phyloP scores from a whole-genome alignment of 1,284 basidiomycete species.

The Tremellales sp. region DNA sequence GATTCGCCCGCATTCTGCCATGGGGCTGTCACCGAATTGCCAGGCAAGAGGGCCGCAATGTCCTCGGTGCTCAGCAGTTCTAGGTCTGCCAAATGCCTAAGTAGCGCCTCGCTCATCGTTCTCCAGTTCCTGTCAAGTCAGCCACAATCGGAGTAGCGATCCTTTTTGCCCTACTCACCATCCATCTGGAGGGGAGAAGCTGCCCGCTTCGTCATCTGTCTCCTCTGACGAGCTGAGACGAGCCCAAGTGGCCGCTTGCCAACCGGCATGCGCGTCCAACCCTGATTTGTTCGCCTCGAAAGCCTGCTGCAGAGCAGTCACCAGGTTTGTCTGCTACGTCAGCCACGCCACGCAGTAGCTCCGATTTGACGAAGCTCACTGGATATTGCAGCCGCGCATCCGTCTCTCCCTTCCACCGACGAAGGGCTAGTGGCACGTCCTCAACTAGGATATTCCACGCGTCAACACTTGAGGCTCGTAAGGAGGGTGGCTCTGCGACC shows the following conservation, averaged over 20 bases:
- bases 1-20: conserved; percentile 8
- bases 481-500: no score
- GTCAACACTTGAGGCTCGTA: conserved; percentile 3
- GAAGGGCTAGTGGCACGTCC: conserved; percentile 25
- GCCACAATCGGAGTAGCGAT: not conserved
- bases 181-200: conserved; percentile 31
- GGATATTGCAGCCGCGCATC: conserved; percentile 30
- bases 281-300: conserved; percentile 6
- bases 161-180: no score
- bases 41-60: conserved; percentile 16
- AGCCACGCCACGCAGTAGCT: not conserved
- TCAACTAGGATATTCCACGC: conserved; percentile 28
- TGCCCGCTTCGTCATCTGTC: conserved; percentile 29
- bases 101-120: conserved; percentile 24
- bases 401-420: conserved; percentile 35
- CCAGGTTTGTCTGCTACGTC: conserved; percentile 9
- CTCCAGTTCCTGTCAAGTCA: conserved; percentile 18
- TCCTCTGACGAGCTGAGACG: conserved; percentile 15
- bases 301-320: conserved; percentile 3
- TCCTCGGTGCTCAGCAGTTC: conserved; percentile 23
- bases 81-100: conserved; percentile 24
- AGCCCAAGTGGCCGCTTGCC: conserved; percentile 9
- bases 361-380: conserved; percentile 13
- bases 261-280: conserved; percentile 12
- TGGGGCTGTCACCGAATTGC: not conserved